Evolutionary conservation across 192 early-diverging fungal genomes (phyloP).

Genomic region (Mortierella alpina): DNA sequence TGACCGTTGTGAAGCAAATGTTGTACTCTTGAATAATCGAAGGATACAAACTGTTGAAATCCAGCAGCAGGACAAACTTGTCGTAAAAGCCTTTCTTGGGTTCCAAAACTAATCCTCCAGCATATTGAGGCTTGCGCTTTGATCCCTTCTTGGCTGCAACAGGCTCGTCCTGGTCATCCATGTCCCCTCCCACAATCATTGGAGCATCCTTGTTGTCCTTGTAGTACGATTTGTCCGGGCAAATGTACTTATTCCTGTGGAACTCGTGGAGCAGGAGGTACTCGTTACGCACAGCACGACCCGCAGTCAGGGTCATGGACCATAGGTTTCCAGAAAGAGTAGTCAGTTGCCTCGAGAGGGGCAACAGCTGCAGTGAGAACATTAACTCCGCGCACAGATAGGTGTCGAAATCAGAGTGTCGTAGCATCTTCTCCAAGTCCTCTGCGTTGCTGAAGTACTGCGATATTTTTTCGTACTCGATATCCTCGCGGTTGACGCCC

Average conservation of each 20-base stretch:
- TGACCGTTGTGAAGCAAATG: conserved; percentile 98
- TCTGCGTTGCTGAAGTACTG: conserved; percentile 72
- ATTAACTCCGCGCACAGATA: conserved; percentile 85
- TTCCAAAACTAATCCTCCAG: conserved; percentile 97
- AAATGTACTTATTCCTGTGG: conserved; percentile 89
- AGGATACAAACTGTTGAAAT: conserved; percentile 99
- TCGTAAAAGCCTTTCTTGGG: conserved; percentile 98
- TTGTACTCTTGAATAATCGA: conserved; percentile 99
- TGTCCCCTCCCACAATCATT: conserved; percentile 31
- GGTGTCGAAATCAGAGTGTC: conserved; percentile 86
- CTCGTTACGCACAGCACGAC: conserved; percentile 95
- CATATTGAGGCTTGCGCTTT: conserved; percentile 89
- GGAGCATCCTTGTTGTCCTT: conserved; percentile 23
- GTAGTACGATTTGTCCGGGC: conserved; percentile 82
- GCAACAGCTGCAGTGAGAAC: conserved; percentile 89
- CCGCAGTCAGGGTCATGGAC: conserved; percentile 91
- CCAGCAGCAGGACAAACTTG: conserved; percentile 91
- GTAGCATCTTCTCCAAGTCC: conserved; percentile 75
- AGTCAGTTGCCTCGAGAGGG: conserved; percentile 93
- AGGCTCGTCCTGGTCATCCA: conserved; percentile 46
- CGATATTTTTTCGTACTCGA: conserved; percentile 84
- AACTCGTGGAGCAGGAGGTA: conserved; percentile 96
- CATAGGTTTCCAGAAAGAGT: conserved; percentile 94
- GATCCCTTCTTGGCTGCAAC: conserved; percentile 57
- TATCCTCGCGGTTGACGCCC: conserved; percentile 80